Conservation (phyloP, 495 filamentous ascomycete species). For the Tuber microsphaerosporum region DNA sequence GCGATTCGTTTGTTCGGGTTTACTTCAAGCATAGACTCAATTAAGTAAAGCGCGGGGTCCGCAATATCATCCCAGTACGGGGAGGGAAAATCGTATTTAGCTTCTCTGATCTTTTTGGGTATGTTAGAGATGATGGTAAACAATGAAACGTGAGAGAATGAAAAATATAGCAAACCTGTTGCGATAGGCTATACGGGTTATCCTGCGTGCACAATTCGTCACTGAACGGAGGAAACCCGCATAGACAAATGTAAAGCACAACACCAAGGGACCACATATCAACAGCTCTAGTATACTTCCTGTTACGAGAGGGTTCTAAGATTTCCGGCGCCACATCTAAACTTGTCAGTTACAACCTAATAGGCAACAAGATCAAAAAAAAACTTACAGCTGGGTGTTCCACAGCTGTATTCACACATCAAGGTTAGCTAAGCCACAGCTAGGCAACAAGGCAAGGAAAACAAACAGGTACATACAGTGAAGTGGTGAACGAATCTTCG, state of each 20-base stretch:
- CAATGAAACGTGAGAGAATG: background rate
- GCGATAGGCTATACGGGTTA: slow-evolving; percentile 77
- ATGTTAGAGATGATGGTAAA: slow-evolving; percentile 1
- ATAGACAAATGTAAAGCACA: slow-evolving; percentile 97
- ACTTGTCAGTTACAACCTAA: slow-evolving; percentile 21
- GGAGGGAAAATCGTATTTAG: slow-evolving; percentile 85
- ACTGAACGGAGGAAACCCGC: slow-evolving; percentile 94
- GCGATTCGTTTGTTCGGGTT: slow-evolving; percentile 75
- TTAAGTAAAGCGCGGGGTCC: slow-evolving; percentile 84
- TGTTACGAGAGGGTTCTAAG: slow-evolving; percentile 63
- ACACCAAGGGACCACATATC: slow-evolving; percentile 97
- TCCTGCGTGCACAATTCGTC: slow-evolving; percentile 75
- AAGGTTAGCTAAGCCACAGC: slow-evolving; percentile 18
- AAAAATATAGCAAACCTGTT: slow-evolving; percentile 44
- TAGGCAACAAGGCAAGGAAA: background rate
- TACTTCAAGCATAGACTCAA: slow-evolving; percentile 89
- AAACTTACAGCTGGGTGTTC: slow-evolving; percentile 76
- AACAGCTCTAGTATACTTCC: slow-evolving; percentile 89
- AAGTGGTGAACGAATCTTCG: slow-evolving; percentile 96
- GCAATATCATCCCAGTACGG: slow-evolving; percentile 95
- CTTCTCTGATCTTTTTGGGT: slow-evolving; percentile 65
- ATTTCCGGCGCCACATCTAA: slow-evolving; percentile 93
- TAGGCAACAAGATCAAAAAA: background rate
- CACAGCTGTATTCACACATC: slow-evolving; percentile 53
- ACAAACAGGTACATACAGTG: slow-evolving; percentile 53